A percentile compares a stretch with the other conserved stretches of the same genome.
These are phyloP conservation scores for Aspergillus neotritici DNA, from an alignment of 2,329 filamentous ascomycete genomes.

Conservation along the genomic window DNA sequence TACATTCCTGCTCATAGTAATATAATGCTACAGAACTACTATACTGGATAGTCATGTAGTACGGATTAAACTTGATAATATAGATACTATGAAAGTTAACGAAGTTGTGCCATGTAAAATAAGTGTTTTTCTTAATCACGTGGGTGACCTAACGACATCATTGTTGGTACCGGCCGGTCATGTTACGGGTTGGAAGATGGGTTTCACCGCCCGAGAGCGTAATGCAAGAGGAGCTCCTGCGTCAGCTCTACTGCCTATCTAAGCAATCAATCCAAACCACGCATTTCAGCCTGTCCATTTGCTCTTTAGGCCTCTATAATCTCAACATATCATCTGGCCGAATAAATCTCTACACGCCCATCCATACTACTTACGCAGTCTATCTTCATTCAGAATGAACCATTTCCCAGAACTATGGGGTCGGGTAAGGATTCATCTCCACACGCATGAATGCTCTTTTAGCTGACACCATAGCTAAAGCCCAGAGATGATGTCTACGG, in stretches of 20 bases:
- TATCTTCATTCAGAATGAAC: conserved; percentile 48
- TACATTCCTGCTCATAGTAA: too few species aligned
- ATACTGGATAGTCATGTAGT: too few species aligned
- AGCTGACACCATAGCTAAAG: conserved; percentile 50
- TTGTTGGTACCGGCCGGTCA: too few species aligned
- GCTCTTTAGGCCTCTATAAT: background rate
- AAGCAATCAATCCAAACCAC: conserved; percentile 17
- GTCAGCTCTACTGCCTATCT: conserved; percentile 35
- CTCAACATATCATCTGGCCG: background rate
- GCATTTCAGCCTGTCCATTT: conserved; percentile 5
- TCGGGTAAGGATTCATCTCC: conserved; percentile 43
- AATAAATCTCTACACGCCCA: background rate
- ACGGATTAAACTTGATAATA: too few species aligned
- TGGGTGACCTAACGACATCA: too few species aligned
- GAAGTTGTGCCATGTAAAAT: too few species aligned
- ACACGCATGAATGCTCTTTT: conserved; percentile 2
- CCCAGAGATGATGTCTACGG: conserved; percentile 97
- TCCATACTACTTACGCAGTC: background rate
- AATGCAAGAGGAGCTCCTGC: conserved; percentile 27
- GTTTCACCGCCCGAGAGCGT: background rate
- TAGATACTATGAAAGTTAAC: too few species aligned
- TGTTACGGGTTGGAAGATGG: too few species aligned
- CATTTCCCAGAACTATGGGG: conserved; percentile 62
- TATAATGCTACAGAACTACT: too few species aligned
- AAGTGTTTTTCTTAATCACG: too few species aligned